Conservation (phyloP, 345 rosid genomes). For the Firmiana major region DNA sequence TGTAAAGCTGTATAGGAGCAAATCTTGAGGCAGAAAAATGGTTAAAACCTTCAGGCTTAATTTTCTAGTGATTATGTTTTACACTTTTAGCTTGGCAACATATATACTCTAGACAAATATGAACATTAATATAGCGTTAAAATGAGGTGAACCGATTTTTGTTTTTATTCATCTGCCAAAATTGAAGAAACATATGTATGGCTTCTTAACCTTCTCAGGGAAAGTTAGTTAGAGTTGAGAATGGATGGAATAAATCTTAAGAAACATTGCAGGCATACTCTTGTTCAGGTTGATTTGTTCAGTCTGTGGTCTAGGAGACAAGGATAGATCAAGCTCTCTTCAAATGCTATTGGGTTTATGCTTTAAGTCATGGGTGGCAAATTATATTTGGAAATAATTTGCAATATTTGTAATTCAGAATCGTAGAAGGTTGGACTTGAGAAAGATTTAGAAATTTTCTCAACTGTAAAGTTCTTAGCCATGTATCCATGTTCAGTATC, state of each 20-base stretch:
- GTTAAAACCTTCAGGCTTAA: neutral
- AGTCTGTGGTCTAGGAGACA: neutral
- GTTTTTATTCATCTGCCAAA: neutral
- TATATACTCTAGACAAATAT: neutral
- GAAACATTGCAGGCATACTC: neutral
- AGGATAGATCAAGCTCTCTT: neutral
- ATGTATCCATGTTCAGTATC: neutral
- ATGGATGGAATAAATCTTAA: neutral
- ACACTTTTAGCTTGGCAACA: neutral
- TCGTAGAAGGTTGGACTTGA: neutral
- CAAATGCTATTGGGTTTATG: neutral
- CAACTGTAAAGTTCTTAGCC: neutral
- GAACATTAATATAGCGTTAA: no score
- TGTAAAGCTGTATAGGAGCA: neutral
- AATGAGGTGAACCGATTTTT: neutral
- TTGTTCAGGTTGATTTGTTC: conserved; percentile 2
- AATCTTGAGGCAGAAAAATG: neutral
- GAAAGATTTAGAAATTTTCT: neutral
- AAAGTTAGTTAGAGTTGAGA: neutral
- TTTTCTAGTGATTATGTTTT: neutral
- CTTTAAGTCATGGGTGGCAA: neutral
- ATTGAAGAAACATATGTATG: neutral
- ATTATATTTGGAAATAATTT: neutral
- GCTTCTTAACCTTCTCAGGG: neutral
- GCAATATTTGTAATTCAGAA: neutral